phyloP scores from a whole-genome alignment of 1,139 yeast species.

The Blastobotrys capitulatus region DNA sequence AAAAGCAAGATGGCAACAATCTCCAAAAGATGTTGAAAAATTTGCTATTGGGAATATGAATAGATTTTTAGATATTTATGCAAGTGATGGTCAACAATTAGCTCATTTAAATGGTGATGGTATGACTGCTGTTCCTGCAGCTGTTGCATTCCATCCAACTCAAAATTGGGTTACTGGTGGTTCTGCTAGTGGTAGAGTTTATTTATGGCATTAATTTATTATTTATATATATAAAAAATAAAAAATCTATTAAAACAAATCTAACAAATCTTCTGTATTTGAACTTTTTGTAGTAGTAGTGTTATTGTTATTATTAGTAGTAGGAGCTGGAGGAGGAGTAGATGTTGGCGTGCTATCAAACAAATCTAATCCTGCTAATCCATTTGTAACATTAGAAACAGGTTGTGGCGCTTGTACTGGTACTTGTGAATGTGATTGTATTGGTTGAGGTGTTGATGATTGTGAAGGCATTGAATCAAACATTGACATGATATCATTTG shows the following conservation, averaged over 20 bases:
- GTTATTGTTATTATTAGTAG: constrained; percentile 17
- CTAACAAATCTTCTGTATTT: constrained; percentile 49
- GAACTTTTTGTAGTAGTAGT: constrained; percentile 13
- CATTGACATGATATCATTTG: constrained; percentile 31
- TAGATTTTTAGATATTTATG: constrained; percentile 74
- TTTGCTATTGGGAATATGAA: constrained; percentile 93
- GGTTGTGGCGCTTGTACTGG: not conserved
- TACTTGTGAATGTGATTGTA: constrained; percentile 6
- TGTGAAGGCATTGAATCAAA: constrained; percentile 22
- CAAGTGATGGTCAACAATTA: constrained; percentile 66
- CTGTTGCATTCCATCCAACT: constrained; percentile 71
- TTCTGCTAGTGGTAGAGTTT: constrained; percentile 88
- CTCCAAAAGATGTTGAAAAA: constrained; percentile 69
- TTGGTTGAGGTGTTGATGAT: not conserved
- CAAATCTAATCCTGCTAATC: constrained; percentile 11
- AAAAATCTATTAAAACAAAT: constrained; percentile 42
- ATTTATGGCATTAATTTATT: constrained; percentile 37
- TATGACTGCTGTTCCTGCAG: constrained; percentile 92
- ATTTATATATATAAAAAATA: not conserved
- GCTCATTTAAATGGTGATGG: constrained; percentile 61
- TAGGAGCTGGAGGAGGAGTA: constrained; percentile 9
- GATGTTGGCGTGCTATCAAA: constrained; percentile 3
- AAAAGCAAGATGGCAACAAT: constrained; percentile 74
- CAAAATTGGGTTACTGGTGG: constrained; percentile 92
- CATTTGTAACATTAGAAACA: constrained; percentile 21